Base-by-base conservation (phyloP, 768 basidiomycete species). In the Mycena vitilis region DNA sequence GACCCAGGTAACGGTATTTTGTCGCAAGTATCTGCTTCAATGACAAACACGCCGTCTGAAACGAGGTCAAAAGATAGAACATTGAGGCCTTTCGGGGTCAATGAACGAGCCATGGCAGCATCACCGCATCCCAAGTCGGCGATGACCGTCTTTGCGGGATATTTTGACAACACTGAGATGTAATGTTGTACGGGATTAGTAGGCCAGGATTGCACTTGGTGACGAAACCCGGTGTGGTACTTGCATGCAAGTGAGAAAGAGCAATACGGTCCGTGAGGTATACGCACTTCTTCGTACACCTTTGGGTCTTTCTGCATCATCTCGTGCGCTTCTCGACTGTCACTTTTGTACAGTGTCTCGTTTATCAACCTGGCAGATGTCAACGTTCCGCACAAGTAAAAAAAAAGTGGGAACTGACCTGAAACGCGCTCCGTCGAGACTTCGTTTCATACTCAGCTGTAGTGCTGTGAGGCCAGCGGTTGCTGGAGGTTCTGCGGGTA, bases 51-150 rank as follows among this genome's bases (percentile, higher is more conserved):
- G 37, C 83, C 87, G 66, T 92, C 90, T 5, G 92, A 90, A 8
- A 94, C 86, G 40, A 96, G 83, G 77, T 96, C 95, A 76, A 89
- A 96, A 1, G 93, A 95, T 51, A 94, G 76, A 23, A 93, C 92
- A 38, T 80, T 85, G 73, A 89, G 79, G 34, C 91, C 92, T 76
- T 89, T 86, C 0, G 92, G 88, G 9, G 88, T 80, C 40, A 99
- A 85, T 4, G 86, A 83, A 47, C 86, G 89, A 0, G 96, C 96
- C 36, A 99, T 84, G 9, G 91, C 87, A 25, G 96, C 98, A 77
- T 98, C 96, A 30, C 98, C 98, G 73, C 96, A 98, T 13, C 98
- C 98, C 40, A 99, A 84, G 81, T 99, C 98, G 40, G 89, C 96
- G 57, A 99, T 89, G 73, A 98, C 83, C 0, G 91, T 89, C 71